Evolutionary conservation across 805 yeast genomes (phyloP), one percentile per base, ranked within the genome.

Genomic region (Saccharomyces jurei): DNA sequence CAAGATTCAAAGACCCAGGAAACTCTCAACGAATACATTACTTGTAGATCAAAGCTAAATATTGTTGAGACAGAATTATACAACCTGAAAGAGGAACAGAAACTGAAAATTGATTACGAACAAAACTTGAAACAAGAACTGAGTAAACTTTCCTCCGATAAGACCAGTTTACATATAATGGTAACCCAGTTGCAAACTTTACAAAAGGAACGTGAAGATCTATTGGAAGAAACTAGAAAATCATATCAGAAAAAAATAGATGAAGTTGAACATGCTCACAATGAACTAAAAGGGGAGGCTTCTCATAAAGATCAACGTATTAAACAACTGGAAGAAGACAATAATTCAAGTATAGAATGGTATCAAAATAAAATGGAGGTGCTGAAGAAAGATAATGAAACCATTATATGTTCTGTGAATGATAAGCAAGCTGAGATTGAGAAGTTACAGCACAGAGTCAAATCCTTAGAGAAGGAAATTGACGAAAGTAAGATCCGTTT

Each of bases 111-210:
- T 44, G 63, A 80, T 0, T 62, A 78, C 13, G 84, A 82, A 58
- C 66, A 71, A 17, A 72, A 85, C 10, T 66, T 87, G 30, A 71
- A 77, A 31, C 70, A 71, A 13, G 89, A 86, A 57, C 75, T 82
- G 46, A 69, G 71, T 6, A 77, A 74, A 29, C 69, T 87, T 53
- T 71, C 76, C 48, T 76, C 77, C 2, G 96, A 89, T 63, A 82
- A 81, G 60, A 68, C 77, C 5, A 77, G 81, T 52, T 71, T 88
- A 46, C 83, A 78, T 59, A 76, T 80, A 3, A 73, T 83, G 55
- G 76, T 87, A 9, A 67, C 78, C 6, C 84, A 79, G 60, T 70
- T 88, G 48, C 92, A 87, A 67, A 63, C 81, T 1, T 64, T 81
- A 44, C 81, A 82, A 54, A 75, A 75, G 52, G 91, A 87, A 63